Conservation (phyloP, 1,284 basidiomycete genomes). For the Marasmius tenuissimus region DNA sequence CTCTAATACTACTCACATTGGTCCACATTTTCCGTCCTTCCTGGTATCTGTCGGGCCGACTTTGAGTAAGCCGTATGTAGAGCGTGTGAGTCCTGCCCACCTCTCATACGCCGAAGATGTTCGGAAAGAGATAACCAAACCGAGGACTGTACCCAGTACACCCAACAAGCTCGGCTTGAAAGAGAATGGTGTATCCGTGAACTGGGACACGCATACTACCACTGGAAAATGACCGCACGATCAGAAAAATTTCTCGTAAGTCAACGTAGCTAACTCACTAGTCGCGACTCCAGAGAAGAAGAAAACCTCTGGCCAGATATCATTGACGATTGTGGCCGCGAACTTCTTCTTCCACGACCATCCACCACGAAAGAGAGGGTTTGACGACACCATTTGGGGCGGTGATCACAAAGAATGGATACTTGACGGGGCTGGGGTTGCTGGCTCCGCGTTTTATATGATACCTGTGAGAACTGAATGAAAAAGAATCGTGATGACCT, state of each 20-base stretch:
- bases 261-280: not conserved
- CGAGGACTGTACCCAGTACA: constrained; percentile 67
- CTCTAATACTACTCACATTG: constrained; percentile 40
- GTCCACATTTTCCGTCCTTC: constrained; percentile 68
- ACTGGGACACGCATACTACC: constrained; percentile 49
- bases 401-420: not conserved
- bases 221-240: constrained; percentile 34
- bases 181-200: constrained; percentile 40
- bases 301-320: constrained; percentile 55
- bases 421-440: not conserved
- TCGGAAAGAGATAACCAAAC: constrained; percentile 68
- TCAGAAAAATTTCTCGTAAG: not conserved
- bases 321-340: constrained; percentile 61
- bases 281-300: not conserved
- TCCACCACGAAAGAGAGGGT: constrained; percentile 43
- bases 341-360: constrained; percentile 51
- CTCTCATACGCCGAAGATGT: constrained; percentile 72
- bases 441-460: not conserved
- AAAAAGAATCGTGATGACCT: not conserved
- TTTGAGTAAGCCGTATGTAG: not conserved
- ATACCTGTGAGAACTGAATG: not conserved
- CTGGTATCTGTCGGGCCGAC: constrained; percentile 42
- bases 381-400: constrained; percentile 40
- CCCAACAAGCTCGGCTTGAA: constrained; percentile 52
- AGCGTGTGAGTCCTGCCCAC: constrained; percentile 36